Conservation (phyloP, 2,329 filamentous ascomycete species). For the Raffaelea albimanens region DNA sequence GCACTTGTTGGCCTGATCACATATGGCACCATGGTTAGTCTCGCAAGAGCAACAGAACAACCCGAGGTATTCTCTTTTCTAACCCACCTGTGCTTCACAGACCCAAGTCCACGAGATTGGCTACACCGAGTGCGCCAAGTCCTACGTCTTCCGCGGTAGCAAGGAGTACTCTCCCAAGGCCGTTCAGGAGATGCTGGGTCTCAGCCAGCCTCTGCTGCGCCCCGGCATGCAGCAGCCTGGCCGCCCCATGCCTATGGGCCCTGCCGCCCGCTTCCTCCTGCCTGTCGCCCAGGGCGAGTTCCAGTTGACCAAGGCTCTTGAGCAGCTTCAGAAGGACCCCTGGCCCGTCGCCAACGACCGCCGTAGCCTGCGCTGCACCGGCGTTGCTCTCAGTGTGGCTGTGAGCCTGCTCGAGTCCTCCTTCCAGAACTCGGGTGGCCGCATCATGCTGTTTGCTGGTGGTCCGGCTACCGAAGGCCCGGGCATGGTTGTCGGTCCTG, state of each 20-base stretch:
- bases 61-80: neutral
- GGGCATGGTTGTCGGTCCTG: constrained; percentile 91
- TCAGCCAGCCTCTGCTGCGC: constrained; percentile 62
- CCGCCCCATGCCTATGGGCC: constrained; percentile 64
- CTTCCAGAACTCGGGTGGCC: constrained; percentile 88
- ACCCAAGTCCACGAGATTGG: constrained; percentile 96
- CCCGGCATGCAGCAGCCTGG: constrained; percentile 67
- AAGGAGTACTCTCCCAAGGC: constrained; percentile 98
- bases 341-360: constrained; percentile 96
- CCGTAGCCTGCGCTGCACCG: constrained; percentile 82
- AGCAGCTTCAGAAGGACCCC: constrained; percentile 91
- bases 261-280: constrained; percentile 81
- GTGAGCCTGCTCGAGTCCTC: constrained; percentile 87
- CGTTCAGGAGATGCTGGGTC: constrained; percentile 97
- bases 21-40: constrained; percentile 78
- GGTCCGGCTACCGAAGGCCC: constrained; percentile 93
- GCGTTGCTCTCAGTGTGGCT: constrained; percentile 91
- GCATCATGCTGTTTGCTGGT: constrained; percentile 95
- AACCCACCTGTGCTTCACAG: constrained; percentile 37
- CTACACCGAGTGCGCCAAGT: constrained; percentile 96
- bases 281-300: constrained; percentile 95
- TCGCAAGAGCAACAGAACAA: neutral
- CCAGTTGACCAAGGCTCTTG: constrained; percentile 90
- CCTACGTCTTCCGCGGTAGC: constrained; percentile 93
- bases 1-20: constrained; percentile 77